Evolutionary conservation across 352 stramenopile genomes (phyloP), one percentile per base, ranked within the genome.

Genomic region (Phytophthora foliorum): DNA sequence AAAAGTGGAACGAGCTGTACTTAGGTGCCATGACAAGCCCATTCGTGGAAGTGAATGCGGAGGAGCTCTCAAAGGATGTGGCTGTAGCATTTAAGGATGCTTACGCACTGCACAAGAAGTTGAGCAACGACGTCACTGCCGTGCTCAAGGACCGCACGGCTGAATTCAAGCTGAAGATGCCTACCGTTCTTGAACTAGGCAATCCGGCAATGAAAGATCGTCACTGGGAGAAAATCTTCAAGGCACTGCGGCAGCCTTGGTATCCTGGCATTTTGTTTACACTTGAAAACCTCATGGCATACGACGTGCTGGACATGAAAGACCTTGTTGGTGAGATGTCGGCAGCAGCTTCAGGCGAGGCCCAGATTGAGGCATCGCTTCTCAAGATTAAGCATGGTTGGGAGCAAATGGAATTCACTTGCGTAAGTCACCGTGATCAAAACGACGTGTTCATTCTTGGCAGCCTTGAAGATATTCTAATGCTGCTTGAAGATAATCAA

Each of bases 181-280:
- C 95, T 7, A 93, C 93, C 3, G 89, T 99, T 41, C 73, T 97
- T 11, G 93, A 98, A 49, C 80, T 99, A 13, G 89, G 95, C 6
- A 98, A 97, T 48, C 86, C 90, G 0, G 75, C 82, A 7, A 95
- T 99, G 75, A 97, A 98, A 75, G 93, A 98, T 46, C 90, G 95
- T 1, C 96, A 99, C 75, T 99, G 96, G 96, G 89, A 98, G 56
- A 92, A 95, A 67, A 97, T 99, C 31, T 97, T 98, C 71, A 95
- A 98, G 63, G 82, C 88, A 11, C 63, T 97, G 22, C 81, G 90
- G 6, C 89, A 97, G 62, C 87, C 89, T 21, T 97, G 88, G 84
- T 96, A 97, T 56, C 89, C 90, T 21, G 91, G 93, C 0, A 94
- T 97, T 56, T 44, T 89, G 21, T 97, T 98, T 51, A 96, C 87